Conservation (phyloP, 768 basidiomycete genomes). For the Hericium erinaceus region DNA sequence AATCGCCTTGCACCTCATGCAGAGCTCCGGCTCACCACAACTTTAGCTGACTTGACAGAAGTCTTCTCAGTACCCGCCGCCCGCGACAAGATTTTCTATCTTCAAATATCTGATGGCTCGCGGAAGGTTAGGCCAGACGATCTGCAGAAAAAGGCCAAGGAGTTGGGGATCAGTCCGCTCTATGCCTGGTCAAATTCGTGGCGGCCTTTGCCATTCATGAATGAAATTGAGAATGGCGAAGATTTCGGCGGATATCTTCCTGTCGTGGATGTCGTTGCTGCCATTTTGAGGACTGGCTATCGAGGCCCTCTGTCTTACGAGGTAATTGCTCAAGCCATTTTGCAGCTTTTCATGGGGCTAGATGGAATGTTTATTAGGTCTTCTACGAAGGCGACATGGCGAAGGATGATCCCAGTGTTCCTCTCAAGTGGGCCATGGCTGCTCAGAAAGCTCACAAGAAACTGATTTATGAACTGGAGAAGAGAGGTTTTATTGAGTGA, state of each 20-base stretch:
- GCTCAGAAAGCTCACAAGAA: slow-evolving; percentile 13
- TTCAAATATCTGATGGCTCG: slow-evolving; percentile 24
- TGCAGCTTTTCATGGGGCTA: background rate
- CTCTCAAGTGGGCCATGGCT: slow-evolving; percentile 15
- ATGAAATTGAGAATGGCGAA: slow-evolving; percentile 7
- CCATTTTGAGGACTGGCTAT: slow-evolving; percentile 21
- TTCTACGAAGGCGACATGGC: slow-evolving; percentile 18
- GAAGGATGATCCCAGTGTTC: slow-evolving; percentile 11
- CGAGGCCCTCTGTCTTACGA: slow-evolving; percentile 23
- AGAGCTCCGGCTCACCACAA: slow-evolving; percentile 9
- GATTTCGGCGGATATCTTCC: slow-evolving; percentile 19
- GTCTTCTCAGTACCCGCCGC: slow-evolving; percentile 15
- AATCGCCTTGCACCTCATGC: slow-evolving; percentile 11
- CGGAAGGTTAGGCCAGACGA: slow-evolving; percentile 11
- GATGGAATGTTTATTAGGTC: slow-evolving; percentile 7
- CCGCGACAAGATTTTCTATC: slow-evolving; percentile 21
- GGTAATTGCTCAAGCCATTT: slow-evolving; percentile 4
- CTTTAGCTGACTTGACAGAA: slow-evolving; percentile 14
- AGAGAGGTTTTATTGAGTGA: background rate
- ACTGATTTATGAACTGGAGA: slow-evolving; percentile 11
- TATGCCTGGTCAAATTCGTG: slow-evolving; percentile 23
- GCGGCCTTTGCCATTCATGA: slow-evolving; percentile 21
- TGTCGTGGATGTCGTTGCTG: slow-evolving; percentile 19
- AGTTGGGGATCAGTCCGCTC: slow-evolving; percentile 17
- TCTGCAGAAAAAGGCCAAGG: slow-evolving; percentile 12